Evolutionary conservation across 108 stramenopile genomes (phyloP).

Genomic region (Craspedostauros australis): DNA sequence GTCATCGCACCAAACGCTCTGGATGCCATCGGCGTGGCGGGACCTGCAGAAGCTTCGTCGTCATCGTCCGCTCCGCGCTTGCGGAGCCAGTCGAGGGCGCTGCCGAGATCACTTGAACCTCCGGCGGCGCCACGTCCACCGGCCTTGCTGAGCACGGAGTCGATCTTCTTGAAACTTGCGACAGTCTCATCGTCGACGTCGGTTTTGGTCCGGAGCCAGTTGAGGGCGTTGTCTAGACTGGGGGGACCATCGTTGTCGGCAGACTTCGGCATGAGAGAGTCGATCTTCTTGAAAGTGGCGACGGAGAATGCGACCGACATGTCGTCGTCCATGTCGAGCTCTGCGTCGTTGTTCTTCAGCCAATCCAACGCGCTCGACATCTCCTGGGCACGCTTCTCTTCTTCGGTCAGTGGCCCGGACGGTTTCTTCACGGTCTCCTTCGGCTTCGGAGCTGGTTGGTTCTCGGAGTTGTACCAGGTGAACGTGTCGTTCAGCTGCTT

Average conservation of each 20-base stretch:
- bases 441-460: too few species aligned
- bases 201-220: constrained; percentile 27
- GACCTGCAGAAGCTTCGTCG: constrained; percentile 2
- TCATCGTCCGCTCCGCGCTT: constrained; percentile 21
- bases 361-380: constrained; percentile 41
- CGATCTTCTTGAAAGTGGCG: constrained; percentile 34
- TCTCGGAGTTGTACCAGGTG: too few species aligned
- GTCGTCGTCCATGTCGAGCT: constrained; percentile 26
- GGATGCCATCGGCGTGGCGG: too few species aligned
- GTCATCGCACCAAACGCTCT: too few species aligned
- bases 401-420: constrained; percentile 9
- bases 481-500: constrained; percentile 1
- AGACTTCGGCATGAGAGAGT: constrained; percentile 29
- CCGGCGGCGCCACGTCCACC: constrained; percentile 11
- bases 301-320: constrained; percentile 23
- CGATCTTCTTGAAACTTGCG: constrained; percentile 24
- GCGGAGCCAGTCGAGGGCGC: constrained; percentile 24
- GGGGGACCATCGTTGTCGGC: constrained; percentile 8
- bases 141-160: constrained; percentile 13
- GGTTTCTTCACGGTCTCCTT: background rate
- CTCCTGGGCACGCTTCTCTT: constrained; percentile 34
- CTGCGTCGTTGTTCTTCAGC: constrained; percentile 35
- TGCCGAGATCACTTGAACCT: too few species aligned
- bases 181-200: constrained; percentile 34
- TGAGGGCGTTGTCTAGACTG: constrained; percentile 15